Percentiles rank a stretch among this genome's conserved stretches.
These are phyloP conservation scores for Papiliotrema fonsecae DNA, from an alignment of 1,284 basidiomycete species.

Conservation along the genomic window DNA sequence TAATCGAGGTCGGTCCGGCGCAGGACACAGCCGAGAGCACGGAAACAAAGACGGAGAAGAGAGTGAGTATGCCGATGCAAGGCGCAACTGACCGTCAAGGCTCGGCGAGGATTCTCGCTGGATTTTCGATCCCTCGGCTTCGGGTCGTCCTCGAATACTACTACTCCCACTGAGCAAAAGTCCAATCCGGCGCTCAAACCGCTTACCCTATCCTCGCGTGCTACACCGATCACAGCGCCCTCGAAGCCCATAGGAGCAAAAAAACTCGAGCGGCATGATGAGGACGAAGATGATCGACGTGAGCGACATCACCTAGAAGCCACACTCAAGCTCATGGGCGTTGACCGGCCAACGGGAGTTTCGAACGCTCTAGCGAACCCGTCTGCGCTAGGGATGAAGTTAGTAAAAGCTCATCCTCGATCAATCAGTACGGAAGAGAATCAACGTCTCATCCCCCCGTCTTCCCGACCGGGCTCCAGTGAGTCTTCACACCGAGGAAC, in stretches of 20 bases:
- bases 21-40: slow-evolving; percentile 1
- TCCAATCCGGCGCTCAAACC: slow-evolving; percentile 28
- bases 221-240: background rate
- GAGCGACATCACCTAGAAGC: slow-evolving; percentile 80
- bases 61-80: slow-evolving; percentile 9
- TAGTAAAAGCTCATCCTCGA: background rate
- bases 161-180: slow-evolving; percentile 13
- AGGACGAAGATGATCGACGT: slow-evolving; percentile 80
- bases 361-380: slow-evolving; percentile 1
- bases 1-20: too few species aligned
- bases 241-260: slow-evolving; percentile 13
- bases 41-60: slow-evolving; percentile 12
- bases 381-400: background rate
- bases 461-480: background rate
- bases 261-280: slow-evolving; percentile 58
- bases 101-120: slow-evolving; percentile 40
- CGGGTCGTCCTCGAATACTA: slow-evolving; percentile 13
- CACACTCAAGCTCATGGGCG: slow-evolving; percentile 87
- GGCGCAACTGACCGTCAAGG: background rate
- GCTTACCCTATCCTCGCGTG: slow-evolving; percentile 20
- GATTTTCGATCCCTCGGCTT: slow-evolving; percentile 45
- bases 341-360: slow-evolving; percentile 50
- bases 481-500: slow-evolving; percentile 1
- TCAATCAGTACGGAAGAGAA: background rate
- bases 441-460: background rate